A percentile compares a stretch with the other conserved stretches of the same genome.
phyloP scores from a whole-genome alignment of 495 filamentous ascomycete species.

The Oidiodendron maius region DNA sequence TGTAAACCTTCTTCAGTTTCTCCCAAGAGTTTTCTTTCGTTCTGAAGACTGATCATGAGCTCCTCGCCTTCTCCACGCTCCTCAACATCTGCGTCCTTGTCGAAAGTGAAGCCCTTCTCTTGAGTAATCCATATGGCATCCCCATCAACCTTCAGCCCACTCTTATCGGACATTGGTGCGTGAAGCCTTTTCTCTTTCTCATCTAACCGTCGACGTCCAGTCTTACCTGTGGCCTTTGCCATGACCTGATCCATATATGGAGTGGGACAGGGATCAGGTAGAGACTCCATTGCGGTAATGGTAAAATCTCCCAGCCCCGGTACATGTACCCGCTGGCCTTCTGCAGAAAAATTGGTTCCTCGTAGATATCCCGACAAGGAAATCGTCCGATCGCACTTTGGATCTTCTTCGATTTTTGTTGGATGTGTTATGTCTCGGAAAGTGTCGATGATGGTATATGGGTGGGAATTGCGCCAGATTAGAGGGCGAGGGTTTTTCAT shows the following conservation, averaged over 20 bases:
- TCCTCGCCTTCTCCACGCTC: constrained; percentile 88
- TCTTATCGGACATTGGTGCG: constrained; percentile 96
- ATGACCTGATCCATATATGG: constrained; percentile 82
- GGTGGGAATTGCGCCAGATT: constrained; percentile 94
- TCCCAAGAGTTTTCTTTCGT: constrained; percentile 75
- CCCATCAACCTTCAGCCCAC: constrained; percentile 68
- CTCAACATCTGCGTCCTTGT: constrained; percentile 59
- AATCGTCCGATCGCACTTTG: constrained; percentile 83
- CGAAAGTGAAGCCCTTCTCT: constrained; percentile 65
- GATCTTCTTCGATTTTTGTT: constrained; percentile 77
- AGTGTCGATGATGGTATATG: constrained; percentile 87
- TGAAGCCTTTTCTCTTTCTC: constrained; percentile 95
- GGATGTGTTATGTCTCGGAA: constrained; percentile 93
- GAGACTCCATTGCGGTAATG: constrained; percentile 72
- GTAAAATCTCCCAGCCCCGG: constrained; percentile 91
- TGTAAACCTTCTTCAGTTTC: constrained; percentile 73
- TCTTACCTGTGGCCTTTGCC: constrained; percentile 76
- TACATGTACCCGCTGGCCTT: constrained; percentile 84
- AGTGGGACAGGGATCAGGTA: constrained; percentile 94
- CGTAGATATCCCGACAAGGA: constrained; percentile 90
- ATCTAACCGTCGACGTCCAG: constrained; percentile 66
- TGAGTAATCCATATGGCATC: constrained; percentile 53
- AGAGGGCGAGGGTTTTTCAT: constrained; percentile 98
- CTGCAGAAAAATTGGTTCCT: constrained; percentile 89
- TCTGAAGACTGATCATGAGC: constrained; percentile 83